Evolutionary conservation across 768 basidiomycete genomes (phyloP), one percentile per base, ranked within the genome.

Genomic region (Amanita brunnescens): DNA sequence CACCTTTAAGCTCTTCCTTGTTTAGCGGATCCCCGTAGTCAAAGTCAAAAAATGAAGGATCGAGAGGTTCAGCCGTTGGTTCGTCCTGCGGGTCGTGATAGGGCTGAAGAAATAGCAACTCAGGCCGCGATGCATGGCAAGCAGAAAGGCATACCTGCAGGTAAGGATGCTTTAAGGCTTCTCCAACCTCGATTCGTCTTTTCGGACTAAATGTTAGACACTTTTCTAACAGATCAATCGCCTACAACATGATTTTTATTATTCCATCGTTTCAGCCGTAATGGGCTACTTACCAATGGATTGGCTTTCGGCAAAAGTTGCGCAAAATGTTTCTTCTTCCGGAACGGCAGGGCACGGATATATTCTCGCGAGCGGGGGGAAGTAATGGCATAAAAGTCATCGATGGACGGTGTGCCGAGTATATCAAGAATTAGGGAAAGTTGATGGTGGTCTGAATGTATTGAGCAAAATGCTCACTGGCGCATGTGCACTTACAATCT

Each of bases 341-440:
- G 79, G 61, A 93, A 90, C 40, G 89, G 90, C 52, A 94, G 72
- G 5, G 86, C 82, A 40, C 90, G 83, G 59, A 95, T 83, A 67
- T 94, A 93, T 60, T 94, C 89, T 51, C 87, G 79, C 48, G 88
- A 91, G 44, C 90, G 75, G 43, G 82, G 76, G 4, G 86, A 87
- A 1, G 88, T 91, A 65, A 94, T 93, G 33, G 87, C 81, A 67
- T 92, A 87, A 65, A 91, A 93, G 62, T 94, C 92, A 54, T 93
- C 91, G 42, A 93, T 73, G 33, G 84, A 86, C 1, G 91, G 91
- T 1, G 91, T 95, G 41, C 83, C 91, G 57, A 94, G 85, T 35
- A 93, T 81, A 63, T 94, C 90, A 52, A 94, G 77, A 61, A 93
- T 92, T 46, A 93, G 74, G 50, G 86, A 81, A 20, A 95, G 79